These are phyloP conservation scores for Cercospora sp. DNA, from an alignment of 2,329 filamentous ascomycete species.

Conservation along the genomic window DNA sequence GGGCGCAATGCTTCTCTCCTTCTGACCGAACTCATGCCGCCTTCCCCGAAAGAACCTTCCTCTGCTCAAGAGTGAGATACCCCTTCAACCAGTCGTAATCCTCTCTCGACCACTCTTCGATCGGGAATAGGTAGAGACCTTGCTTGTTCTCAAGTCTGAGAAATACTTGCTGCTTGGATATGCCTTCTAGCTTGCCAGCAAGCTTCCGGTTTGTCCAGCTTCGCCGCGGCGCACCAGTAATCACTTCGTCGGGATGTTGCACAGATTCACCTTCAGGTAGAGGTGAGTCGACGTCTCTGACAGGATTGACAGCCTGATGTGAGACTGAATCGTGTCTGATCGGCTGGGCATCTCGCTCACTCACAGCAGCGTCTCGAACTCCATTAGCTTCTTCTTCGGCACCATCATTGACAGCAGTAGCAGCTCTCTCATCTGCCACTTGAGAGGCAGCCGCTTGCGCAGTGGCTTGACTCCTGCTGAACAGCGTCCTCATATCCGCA, in stretches of 20 bases:
- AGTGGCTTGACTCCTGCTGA: not conserved
- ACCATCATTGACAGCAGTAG: too few relatives aligned
- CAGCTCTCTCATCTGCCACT: not conserved
- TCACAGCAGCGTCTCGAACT: not conserved
- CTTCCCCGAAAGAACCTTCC: slow-evolving; percentile 4
- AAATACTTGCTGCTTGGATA: not conserved
- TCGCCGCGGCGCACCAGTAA: slow-evolving; percentile 6
- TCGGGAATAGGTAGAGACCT: not conserved
- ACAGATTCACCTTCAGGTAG: not conserved
- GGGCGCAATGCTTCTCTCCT: not conserved
- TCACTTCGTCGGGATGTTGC: not conserved
- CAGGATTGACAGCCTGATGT: not conserved
- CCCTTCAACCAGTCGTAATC: slow-evolving; percentile 5
- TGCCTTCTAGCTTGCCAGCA: slow-evolving; percentile 4
- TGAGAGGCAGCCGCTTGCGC: not conserved
- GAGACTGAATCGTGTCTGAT: not conserved
- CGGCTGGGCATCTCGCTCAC: not conserved
- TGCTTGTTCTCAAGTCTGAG: not conserved
- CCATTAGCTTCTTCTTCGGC: not conserved
- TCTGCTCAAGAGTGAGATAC: not conserved
- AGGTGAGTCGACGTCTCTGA: not conserved
- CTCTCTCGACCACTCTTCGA: not conserved
- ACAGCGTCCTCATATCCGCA: not conserved
- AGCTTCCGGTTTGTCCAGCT: not conserved
- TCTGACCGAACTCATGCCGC: not conserved